Evolutionary conservation across 2,329 filamentous ascomycete genomes (phyloP).

Genomic region (Endoconidiophora laricicola): DNA sequence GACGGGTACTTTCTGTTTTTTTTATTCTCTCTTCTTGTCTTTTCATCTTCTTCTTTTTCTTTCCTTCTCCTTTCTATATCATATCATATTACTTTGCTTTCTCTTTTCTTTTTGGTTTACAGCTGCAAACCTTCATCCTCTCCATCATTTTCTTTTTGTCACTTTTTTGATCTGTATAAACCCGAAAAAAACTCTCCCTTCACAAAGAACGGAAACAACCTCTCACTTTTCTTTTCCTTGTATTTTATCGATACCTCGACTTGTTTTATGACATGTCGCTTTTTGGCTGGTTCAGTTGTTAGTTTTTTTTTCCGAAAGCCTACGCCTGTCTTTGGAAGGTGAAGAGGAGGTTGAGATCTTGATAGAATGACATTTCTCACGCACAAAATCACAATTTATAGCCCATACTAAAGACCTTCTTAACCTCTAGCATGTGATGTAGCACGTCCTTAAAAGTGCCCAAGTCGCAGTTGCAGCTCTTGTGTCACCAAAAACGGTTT

Average conservation of each 20-base stretch:
- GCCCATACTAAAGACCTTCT: no score
- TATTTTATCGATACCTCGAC: not conserved
- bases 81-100: not conserved
- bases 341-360: no score
- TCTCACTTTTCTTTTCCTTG: not conserved
- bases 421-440: no score
- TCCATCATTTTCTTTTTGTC: not conserved
- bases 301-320: not conserved
- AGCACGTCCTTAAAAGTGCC: no score
- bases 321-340: no score
- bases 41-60: slow-evolving; percentile 2
- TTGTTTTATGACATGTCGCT: not conserved
- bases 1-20: not conserved
- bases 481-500: no score
- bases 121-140: no score
- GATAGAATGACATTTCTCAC: no score
- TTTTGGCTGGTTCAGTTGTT: slow-evolving; percentile 1
- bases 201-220: not conserved
- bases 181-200: not conserved
- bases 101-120: not conserved
- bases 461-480: no score
- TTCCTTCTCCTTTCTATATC: not conserved
- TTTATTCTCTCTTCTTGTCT: slow-evolving; percentile 1
- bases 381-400: no score
- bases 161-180: not conserved